Base-by-base conservation (phyloP, 768 basidiomycete species). In the Termitomyces sp. region DNA sequence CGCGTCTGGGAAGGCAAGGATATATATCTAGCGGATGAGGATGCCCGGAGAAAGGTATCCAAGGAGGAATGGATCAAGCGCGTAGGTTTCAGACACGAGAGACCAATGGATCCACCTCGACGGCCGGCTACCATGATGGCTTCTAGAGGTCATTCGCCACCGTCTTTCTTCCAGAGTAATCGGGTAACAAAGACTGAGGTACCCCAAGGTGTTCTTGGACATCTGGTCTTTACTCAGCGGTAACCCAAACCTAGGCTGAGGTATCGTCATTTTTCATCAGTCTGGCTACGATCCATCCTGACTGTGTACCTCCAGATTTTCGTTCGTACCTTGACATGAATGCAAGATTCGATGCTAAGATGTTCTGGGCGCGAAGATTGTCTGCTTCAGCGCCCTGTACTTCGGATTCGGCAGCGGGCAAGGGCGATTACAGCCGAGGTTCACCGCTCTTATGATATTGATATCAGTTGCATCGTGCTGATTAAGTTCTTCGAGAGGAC, bases 1-100 rank as follows among this genome's bases (percentile, higher is more conserved):
- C 82, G 90, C 11, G 81, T 91, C 0, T 90, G 87, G 87, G 66
- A 60, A 5, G 74, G 67, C 33, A 83, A 80, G 67, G 71, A 83
- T 53, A 61, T 92, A 3, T 91, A 78, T 63, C 53, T 90, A 14
- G 53, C 57, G 9, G 66, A 66, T 8, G 63, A 68, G 2, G 51
- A 62, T 35, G 33, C n/a, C 30, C 62, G 78, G 44, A 58, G 70
- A 23, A 56, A 60, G 2, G 62, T 87, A 35, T 66, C 74, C 23
- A 74, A 75, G 45, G 66, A 74, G 44, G 60, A 64, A 14, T 90
- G 87, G 86, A 64, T 64, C 53, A 54, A 70, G 23, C 73, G 75
- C 23, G 86, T 84, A 30, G 75, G 78, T 45, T 85, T 81, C 68
- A 68, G 65, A 53, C 70, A 72, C 4, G 58, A 58, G 37, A 40